Percentiles rank a stretch among this genome's conserved stretches.
Evolutionary conservation across 768 basidiomycete species (phyloP).

Genomic region (Amanita subjunquillea): DNA sequence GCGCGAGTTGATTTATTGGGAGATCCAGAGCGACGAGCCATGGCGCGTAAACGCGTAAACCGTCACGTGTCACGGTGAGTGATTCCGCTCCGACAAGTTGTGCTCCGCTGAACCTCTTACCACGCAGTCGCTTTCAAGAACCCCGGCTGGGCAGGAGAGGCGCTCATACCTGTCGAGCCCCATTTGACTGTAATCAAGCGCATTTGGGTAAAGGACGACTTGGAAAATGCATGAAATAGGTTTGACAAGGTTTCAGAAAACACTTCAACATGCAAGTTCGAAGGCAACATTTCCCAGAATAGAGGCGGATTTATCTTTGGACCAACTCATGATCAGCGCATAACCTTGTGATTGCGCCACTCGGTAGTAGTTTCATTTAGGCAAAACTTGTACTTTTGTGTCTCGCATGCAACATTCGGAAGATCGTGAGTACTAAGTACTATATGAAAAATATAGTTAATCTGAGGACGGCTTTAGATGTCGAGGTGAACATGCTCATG

Average conservation of each 20-base stretch:
- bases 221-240: background rate
- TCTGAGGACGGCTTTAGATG: constrained; percentile 21
- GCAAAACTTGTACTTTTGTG: constrained; percentile 37
- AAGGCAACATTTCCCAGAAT: constrained; percentile 50
- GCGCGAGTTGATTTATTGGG: background rate
- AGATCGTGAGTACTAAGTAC: constrained; percentile 33
- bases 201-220: constrained; percentile 29
- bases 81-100: no score
- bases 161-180: constrained; percentile 34
- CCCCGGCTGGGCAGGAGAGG: constrained; percentile 33
- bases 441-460: constrained; percentile 8
- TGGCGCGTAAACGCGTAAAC: no score
- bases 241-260: constrained; percentile 14
- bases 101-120: no score
- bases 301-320: constrained; percentile 58
- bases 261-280: constrained; percentile 30
- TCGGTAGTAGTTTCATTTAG: constrained; percentile 15
- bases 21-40: no score
- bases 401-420: constrained; percentile 53
- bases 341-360: no score
- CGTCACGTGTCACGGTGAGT: no score
- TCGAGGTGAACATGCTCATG: constrained; percentile 40
- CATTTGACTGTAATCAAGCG: constrained; percentile 20
- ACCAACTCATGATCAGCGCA: constrained; percentile 28
- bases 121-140: constrained; percentile 25